Base-by-base conservation (phyloP, 2,329 filamentous ascomycete species). In the Trichoderma gracile region DNA sequence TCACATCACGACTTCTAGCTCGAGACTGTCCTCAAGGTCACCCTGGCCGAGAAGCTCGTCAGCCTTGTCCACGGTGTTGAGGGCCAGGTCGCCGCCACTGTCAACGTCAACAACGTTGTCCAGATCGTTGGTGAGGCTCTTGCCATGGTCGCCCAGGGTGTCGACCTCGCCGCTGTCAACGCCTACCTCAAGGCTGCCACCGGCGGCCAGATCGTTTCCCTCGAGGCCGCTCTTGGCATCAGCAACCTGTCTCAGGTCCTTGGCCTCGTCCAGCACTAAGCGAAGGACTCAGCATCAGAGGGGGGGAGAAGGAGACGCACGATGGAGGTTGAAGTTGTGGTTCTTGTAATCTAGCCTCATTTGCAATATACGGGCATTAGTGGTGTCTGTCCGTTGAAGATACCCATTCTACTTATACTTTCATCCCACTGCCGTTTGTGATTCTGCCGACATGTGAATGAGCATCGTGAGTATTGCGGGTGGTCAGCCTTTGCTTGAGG, bases 111-210 rank as follows among this genome's bases (percentile, higher is more conserved):
- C 42, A 65, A 60, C 47, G 33, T 65, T 40, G 64, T 70, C 45
- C 62, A 68, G 49, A 66, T 69, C 65, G 66, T 71, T 50, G 70
- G 69, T 43, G 67, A 71, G 67, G 69, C 67, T 43, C 52, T 72
- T 23, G 67, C 66, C 52, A 68, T 71, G 65, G 57, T 68, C 14
- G 52, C 67, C 52, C 67, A 70, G 42, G 69, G 69, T 25, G 59
- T 69, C 38, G 65, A 68, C 40, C 50, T 72, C 45, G 46, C 60
- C 43, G 65, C 66, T 7, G 69, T 71, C 53, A 67, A 70, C 63
- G 56, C 58, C 19, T 70, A 68, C 64, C 66, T 72, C 66, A 64
- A 67, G 27, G 40, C 66, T 38, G 64, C 62, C 21, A 72, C 70
- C 17, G 50, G 65, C 40, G 69, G 69, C 56, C 50, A 62, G 21